Evolutionary conservation across 805 yeast species (phyloP).

Genomic region (Saccharomyces eubayanus): DNA sequence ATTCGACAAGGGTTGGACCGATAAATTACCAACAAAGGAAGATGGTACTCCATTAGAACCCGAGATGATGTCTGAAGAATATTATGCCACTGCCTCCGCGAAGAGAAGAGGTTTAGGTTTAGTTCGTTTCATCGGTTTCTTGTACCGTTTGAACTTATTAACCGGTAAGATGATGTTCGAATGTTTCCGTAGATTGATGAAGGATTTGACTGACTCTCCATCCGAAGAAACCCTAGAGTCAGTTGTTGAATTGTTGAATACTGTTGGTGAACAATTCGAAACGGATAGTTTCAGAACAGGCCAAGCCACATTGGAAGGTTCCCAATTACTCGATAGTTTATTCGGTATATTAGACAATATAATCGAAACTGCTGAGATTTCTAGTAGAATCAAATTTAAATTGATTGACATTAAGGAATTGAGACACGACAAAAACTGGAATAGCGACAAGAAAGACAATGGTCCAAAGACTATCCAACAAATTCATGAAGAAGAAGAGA

Average conservation of each 20-base stretch:
- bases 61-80: slow-evolving; percentile 93
- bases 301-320: slow-evolving; percentile 34
- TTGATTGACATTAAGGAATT: slow-evolving; percentile 82
- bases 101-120: slow-evolving; percentile 97
- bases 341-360: slow-evolving; percentile 49
- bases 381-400: slow-evolving; percentile 79
- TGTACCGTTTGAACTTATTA: slow-evolving; percentile 69
- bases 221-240: slow-evolving; percentile 88
- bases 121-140: slow-evolving; percentile 90
- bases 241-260: slow-evolving; percentile 70
- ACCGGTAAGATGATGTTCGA: slow-evolving; percentile 64
- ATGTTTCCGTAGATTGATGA: slow-evolving; percentile 58
- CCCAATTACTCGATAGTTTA: slow-evolving; percentile 46
- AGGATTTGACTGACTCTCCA: slow-evolving; percentile 50
- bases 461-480: slow-evolving; percentile 93
- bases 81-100: slow-evolving; percentile 77
- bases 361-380: slow-evolving; percentile 45
- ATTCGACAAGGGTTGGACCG: slow-evolving; percentile 92
- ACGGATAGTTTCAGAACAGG: slow-evolving; percentile 24
- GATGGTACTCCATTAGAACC: slow-evolving; percentile 71
- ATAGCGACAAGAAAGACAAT: slow-evolving; percentile 49
- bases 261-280: slow-evolving; percentile 77
- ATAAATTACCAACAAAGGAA: slow-evolving; percentile 68
- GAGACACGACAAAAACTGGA: slow-evolving; percentile 58
- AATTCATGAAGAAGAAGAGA: slow-evolving; percentile 79